phyloP scores from a whole-genome alignment of 2,329 filamentous ascomycete species.

The Cercospora sesami region DNA sequence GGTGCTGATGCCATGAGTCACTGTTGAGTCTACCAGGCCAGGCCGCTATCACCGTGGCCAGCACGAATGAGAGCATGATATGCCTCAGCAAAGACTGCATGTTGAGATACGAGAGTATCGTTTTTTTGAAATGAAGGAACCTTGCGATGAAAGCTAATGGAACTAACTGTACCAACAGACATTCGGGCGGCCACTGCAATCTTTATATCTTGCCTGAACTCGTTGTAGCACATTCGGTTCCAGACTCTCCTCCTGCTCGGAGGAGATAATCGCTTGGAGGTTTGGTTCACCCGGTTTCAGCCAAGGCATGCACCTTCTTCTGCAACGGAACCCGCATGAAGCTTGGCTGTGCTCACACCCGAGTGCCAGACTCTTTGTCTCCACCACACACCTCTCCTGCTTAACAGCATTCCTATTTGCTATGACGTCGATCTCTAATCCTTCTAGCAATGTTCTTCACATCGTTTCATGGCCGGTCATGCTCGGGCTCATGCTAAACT shows the following conservation, averaged over 20 bases:
- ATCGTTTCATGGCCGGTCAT: not conserved
- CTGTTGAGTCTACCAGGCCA: not conserved
- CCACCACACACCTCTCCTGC: not conserved
- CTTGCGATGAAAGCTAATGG: not conserved
- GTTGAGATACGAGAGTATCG: not conserved
- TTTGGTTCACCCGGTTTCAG: constrained; percentile 5
- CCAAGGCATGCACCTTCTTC: constrained; percentile 7
- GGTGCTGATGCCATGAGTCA: not conserved
- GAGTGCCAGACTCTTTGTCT: not conserved
- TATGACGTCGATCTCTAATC: not conserved
- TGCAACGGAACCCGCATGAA: constrained; percentile 2
- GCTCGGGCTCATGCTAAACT: not conserved
- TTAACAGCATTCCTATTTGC: not conserved
- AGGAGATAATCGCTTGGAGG: not conserved
- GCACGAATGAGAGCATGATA: not conserved
- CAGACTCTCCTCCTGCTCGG: not conserved
- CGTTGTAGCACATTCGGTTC: not conserved
- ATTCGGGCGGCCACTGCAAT: not conserved
- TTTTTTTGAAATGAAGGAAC: not conserved
- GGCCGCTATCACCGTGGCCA: not conserved
- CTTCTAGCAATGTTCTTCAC: not conserved
- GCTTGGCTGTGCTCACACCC: not conserved
- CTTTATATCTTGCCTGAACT: not conserved
- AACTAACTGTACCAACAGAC: not conserved
- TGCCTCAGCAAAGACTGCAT: not conserved